These are phyloP conservation scores for Phytopythium helicoides DNA, from an alignment of 352 stramenopile genomes.

Conservation along the genomic window DNA sequence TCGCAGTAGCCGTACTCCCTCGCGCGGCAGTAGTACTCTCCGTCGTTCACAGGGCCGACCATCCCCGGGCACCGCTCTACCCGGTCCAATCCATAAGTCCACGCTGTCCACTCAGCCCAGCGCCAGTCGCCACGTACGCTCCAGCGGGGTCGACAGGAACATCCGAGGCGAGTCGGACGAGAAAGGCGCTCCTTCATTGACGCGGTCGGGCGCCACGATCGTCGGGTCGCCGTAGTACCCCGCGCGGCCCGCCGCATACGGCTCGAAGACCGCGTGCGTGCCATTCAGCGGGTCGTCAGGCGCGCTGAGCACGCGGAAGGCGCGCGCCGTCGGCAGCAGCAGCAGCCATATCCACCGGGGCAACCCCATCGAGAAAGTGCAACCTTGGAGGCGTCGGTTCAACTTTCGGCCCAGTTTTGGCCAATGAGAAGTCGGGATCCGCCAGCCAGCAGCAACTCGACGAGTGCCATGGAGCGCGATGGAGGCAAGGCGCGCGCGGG, in stretches of 20 bases:
- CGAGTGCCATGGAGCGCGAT: too few relatives aligned
- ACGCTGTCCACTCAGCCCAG: constrained; percentile 25
- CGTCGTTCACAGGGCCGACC: constrained; percentile 85
- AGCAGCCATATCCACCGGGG: not conserved
- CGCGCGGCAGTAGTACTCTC: constrained; percentile 90
- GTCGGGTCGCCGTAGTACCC: constrained; percentile 80
- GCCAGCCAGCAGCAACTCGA: too few relatives aligned
- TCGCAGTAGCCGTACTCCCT: constrained; percentile 95
- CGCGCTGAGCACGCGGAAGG: constrained; percentile 41
- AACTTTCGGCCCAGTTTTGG: too few relatives aligned
- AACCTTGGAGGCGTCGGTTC: constrained; percentile 4
- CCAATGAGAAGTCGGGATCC: too few relatives aligned
- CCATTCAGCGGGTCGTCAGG: constrained; percentile 21
- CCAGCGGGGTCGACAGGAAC: constrained; percentile 34
- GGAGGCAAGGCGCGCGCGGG: not conserved
- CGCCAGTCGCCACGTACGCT: constrained; percentile 23
- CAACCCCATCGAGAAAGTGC: constrained; percentile 5
- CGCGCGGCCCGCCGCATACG: constrained; percentile 79
- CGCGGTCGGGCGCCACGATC: constrained; percentile 54
- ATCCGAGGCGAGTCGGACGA: constrained; percentile 67
- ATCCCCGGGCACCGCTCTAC: constrained; percentile 81
- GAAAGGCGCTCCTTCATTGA: constrained; percentile 87
- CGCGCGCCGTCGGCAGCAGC: constrained; percentile 7
- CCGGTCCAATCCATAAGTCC: too few relatives aligned
- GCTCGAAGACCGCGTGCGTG: constrained; percentile 63